These are phyloP conservation scores for Bromus sterilis DNA, from an alignment of 176 grass and related monocot species.

Conservation along the genomic window DNA sequence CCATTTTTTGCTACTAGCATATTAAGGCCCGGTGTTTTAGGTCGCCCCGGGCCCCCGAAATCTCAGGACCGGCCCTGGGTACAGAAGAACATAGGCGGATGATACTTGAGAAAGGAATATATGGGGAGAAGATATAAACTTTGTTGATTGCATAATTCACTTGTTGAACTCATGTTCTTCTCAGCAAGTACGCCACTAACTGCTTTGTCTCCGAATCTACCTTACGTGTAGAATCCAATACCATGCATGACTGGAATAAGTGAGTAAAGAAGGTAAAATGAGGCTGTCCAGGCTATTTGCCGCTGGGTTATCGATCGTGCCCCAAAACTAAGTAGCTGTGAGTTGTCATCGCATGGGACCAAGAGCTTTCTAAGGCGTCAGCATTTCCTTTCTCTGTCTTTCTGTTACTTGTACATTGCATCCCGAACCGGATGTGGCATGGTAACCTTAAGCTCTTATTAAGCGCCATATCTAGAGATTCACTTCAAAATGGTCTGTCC, in stretches of 20 bases:
- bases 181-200: not conserved
- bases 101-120: not conserved
- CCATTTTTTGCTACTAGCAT: too few species aligned
- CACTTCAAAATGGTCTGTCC: not conserved
- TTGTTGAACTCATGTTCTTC: not conserved
- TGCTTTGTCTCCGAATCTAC: not conserved
- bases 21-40: too few species aligned
- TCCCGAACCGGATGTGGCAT: conserved; percentile 8
- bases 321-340: not conserved
- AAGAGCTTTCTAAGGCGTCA: conserved; percentile 11
- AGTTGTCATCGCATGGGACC: not conserved
- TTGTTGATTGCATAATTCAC: not conserved
- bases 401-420: not conserved
- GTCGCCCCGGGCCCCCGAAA: too few species aligned
- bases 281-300: not conserved
- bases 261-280: not conserved
- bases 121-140: not conserved
- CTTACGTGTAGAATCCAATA: not conserved
- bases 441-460: conserved; percentile 9
- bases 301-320: not conserved
- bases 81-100: not conserved
- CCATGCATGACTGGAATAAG: not conserved
- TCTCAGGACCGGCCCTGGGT: too few species aligned
- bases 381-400: not conserved
- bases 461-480: too few species aligned